Conservation (phyloP, 1,284 basidiomycete species). For the Trametes versicolor region DNA sequence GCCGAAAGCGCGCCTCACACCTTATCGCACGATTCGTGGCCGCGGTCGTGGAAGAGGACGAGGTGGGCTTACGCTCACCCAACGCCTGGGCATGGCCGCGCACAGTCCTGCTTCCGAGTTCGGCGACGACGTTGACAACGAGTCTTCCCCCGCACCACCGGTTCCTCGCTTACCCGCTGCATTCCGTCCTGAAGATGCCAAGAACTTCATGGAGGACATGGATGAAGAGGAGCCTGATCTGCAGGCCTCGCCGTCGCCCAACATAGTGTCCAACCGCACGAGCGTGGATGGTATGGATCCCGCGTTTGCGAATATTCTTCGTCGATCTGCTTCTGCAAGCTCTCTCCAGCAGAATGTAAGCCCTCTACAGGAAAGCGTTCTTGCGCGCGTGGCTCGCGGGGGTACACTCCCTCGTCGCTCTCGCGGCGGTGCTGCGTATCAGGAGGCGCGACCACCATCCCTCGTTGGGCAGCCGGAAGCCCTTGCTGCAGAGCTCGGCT, state of each 20-base stretch:
- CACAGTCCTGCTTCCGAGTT: slow-evolving; percentile 62
- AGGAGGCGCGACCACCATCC: slow-evolving; percentile 72
- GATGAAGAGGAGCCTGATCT: slow-evolving; percentile 47
- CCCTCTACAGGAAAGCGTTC: slow-evolving; percentile 64
- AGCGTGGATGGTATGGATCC: slow-evolving; percentile 90
- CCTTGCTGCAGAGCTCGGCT: slow-evolving; percentile 70
- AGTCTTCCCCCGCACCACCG: slow-evolving; percentile 56
- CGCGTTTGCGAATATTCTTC: slow-evolving; percentile 79
- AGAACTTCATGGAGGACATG: slow-evolving; percentile 49
- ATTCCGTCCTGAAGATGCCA: slow-evolving; percentile 53
- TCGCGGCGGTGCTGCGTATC: slow-evolving; percentile 71
- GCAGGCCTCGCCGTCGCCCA: slow-evolving; percentile 54
- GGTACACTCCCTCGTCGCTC: slow-evolving; percentile 59
- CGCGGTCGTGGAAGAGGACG: slow-evolving; percentile 55
- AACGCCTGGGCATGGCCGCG: slow-evolving; percentile 69
- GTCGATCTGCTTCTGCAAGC: slow-evolving; percentile 64
- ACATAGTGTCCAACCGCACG: slow-evolving; percentile 58
- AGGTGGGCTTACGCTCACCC: slow-evolving; percentile 64
- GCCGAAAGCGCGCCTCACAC: slow-evolving; percentile 46
- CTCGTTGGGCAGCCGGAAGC: slow-evolving; percentile 75
- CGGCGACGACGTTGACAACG: slow-evolving; percentile 57
- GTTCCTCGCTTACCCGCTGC: slow-evolving; percentile 57
- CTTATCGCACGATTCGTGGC: slow-evolving; percentile 50
- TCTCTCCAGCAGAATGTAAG: slow-evolving; percentile 57
- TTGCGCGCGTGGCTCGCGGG: slow-evolving; percentile 59